Evolutionary conservation across 306 rosid genomes (phyloP).

Genomic region (Canavalia ensiformis): DNA sequence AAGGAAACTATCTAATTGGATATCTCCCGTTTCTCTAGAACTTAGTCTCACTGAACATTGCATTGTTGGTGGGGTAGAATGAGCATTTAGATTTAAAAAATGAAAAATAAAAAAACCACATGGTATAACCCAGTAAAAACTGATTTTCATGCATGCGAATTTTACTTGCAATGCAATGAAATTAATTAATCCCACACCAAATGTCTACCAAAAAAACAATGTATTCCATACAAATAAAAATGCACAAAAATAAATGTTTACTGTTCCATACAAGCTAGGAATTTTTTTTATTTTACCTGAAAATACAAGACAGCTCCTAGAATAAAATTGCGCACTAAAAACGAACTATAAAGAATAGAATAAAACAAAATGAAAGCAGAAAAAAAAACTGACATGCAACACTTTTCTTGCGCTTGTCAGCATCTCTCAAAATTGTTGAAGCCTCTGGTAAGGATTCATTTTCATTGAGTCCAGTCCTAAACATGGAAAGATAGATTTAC

Average conservation of each 20-base stretch:
- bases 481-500: conserved; percentile 3
- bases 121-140: background rate
- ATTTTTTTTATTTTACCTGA: conserved; percentile 14
- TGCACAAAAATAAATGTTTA: background rate
- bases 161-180: background rate
- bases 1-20: background rate
- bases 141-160: background rate
- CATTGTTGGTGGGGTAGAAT: background rate
- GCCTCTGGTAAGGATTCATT: conserved; percentile 50
- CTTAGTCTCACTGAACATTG: background rate
- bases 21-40: background rate
- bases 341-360: conserved; percentile 23
- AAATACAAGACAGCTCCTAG: background rate
- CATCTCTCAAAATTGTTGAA: conserved; percentile 63
- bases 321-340: conserved; percentile 14
- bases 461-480: conserved; percentile 50
- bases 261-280: conserved; percentile 9
- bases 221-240: conserved; percentile 10
- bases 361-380: background rate
- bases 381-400: conserved; percentile 51
- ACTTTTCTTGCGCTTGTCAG: conserved; percentile 54
- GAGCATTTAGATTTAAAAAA: no score
- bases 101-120: no score
- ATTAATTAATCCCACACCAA: conserved; percentile 17
- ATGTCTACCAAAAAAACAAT: conserved; percentile 7